Base-by-base conservation (phyloP, 371 early-diverging fungal genomes). In the Coemansia sp. region DNA sequence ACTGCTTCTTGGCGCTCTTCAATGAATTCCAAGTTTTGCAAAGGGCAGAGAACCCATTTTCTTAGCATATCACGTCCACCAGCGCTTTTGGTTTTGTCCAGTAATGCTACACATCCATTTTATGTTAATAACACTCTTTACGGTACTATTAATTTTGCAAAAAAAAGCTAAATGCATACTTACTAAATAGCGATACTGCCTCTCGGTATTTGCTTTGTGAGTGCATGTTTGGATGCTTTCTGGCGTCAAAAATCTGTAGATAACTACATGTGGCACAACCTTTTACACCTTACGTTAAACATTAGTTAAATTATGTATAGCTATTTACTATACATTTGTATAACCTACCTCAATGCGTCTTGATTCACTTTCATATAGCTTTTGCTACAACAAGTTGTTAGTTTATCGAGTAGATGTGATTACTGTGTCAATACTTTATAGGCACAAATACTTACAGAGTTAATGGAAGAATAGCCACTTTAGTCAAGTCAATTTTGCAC, bases 191-290 rank as follows among this genome's bases (percentile, higher is more conserved):
- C 1, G 78, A 77, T 5, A 42, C 26, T 0, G 68, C 56, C 44
- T 72, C 68, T 21, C 58, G 47, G 5, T 55, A 52, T 21, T 55
- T 72, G 5, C 62, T 54, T 14, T 42, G 62, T 18, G 78, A 64
- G 42, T 77, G 78, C 78, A 77, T 77, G 26, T 72, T 77, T 7
- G 78, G 78, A 33, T 77, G 78, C 30, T 53, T 65, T 33, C 68
- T 59, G 11, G 53, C 39, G 14, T 72, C 69, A 37, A 77, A 65
- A 23, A 77, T 59, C 14, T 64, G 64, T 4, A 75, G 28, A 20
- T 72, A 75, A 14, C 75, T 75, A 75, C 50, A 48, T 16, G n/a
- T n/a, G 3, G 6, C n/a, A 37, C 37, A 37, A 8, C 8, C 9
- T 37, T 37, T 37, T 9, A 37, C 37, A 37, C 37, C 8, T 37